Percentiles rank a stretch among this genome's conserved stretches.
Conservation (phyloP, 768 basidiomycete species). For the Gloeophyllum trabeum region DNA sequence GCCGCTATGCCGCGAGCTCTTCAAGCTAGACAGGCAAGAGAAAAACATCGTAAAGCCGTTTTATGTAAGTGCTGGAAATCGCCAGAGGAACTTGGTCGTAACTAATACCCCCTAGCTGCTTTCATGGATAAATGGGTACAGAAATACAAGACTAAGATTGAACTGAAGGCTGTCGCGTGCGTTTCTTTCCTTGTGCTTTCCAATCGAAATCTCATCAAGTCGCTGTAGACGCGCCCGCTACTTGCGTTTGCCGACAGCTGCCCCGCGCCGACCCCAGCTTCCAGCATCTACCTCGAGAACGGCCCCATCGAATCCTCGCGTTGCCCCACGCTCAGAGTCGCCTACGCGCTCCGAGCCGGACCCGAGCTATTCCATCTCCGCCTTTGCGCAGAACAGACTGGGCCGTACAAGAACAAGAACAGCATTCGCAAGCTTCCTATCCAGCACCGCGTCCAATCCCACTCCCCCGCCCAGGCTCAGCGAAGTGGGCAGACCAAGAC, state of each 20-base stretch:
- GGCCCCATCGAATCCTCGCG: constrained; percentile 17
- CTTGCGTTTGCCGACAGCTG: constrained; percentile 56
- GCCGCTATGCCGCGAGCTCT: constrained; percentile 60
- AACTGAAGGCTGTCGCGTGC: constrained; percentile 76
- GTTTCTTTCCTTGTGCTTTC: constrained; percentile 20
- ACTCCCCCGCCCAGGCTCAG: neutral
- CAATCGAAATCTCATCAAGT: constrained; percentile 9
- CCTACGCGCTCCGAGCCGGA: constrained; percentile 4
- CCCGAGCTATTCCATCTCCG: constrained; percentile 3
- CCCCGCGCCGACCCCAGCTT: constrained; percentile 22
- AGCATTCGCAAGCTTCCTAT: constrained; percentile 7
- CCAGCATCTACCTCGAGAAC: neutral
- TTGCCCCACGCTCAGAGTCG: constrained; percentile 14
- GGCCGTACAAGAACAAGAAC: neutral
- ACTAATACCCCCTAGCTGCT: constrained; percentile 26
- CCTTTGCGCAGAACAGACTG: neutral
- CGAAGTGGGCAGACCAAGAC: neutral
- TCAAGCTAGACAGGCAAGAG: constrained; percentile 54
- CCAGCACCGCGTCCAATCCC: constrained; percentile 6
- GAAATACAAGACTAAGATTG: constrained; percentile 55
- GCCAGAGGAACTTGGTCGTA: constrained; percentile 1
- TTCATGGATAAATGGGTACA: constrained; percentile 59
- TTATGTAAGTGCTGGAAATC: constrained; percentile 41
- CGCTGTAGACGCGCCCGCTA: constrained; percentile 63
- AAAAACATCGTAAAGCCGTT: constrained; percentile 38